Conservation (phyloP, 2,329 filamentous ascomycete genomes). For the Beauveria varroae region DNA sequence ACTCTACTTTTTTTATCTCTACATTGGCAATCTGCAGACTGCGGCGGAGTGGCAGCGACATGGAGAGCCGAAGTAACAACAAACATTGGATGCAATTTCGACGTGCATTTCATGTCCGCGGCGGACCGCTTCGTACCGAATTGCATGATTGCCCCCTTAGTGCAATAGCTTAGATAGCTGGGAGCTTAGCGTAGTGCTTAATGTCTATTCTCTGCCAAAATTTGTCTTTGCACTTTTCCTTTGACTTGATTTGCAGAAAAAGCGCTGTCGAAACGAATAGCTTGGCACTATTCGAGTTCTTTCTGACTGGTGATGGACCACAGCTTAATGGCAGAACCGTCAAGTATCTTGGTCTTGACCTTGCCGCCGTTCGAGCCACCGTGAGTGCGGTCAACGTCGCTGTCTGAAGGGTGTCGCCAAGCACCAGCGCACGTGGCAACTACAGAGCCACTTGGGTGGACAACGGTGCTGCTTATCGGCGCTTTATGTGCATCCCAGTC, state of each 20-base stretch:
- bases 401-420: slow-evolving; percentile 34
- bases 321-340: slow-evolving; percentile 6
- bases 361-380: not conserved
- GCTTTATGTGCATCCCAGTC: slow-evolving; percentile 40
- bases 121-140: not conserved
- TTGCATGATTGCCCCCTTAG: not conserved
- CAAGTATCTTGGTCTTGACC: not conserved
- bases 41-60: not conserved
- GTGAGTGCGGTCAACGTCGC: not conserved
- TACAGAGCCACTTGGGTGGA: slow-evolving; percentile 49
- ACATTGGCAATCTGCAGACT: not conserved
- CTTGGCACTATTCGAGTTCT: not conserved
- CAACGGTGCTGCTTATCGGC: slow-evolving; percentile 40
- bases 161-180: slow-evolving; percentile 3
- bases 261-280: not conserved
- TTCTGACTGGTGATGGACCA: slow-evolving; percentile 4
- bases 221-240: not conserved
- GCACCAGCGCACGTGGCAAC: slow-evolving; percentile 49
- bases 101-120: not conserved
- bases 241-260: not conserved
- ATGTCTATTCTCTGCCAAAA: slow-evolving; percentile 5
- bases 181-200: slow-evolving; percentile 9
- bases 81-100: not conserved
- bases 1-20: slow-evolving; percentile 3
- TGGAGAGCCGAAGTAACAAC: not conserved